Evolutionary conservation across 2,329 filamentous ascomycete genomes (phyloP).

Genomic region (Aspergillus neoniger): DNA sequence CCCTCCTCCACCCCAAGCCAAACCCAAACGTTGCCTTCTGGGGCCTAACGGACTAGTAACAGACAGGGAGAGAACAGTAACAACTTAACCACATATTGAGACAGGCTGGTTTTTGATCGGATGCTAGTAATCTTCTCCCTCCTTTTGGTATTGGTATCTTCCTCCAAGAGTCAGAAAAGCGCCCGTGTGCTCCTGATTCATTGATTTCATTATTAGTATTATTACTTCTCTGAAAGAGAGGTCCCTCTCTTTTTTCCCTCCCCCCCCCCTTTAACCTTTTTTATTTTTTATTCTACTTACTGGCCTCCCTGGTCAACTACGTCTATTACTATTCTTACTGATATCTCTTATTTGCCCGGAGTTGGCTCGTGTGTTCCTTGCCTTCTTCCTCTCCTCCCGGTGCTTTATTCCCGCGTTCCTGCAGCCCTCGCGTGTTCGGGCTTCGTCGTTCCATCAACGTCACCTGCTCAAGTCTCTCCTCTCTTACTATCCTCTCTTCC

Average conservation of each 20-base stretch:
- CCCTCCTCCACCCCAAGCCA: constrained; percentile 6
- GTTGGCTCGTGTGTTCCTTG: constrained; percentile 21
- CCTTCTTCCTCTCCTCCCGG: constrained; percentile 23
- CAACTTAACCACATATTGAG: constrained; percentile 13
- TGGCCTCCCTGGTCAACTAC: not conserved
- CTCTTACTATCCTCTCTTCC: constrained; percentile 23
- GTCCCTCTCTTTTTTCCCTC: not conserved
- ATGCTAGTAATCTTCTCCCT: constrained; percentile 6
- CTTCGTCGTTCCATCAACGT: constrained; percentile 37
- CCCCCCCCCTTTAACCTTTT: not conserved
- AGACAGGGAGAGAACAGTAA: constrained; percentile 8
- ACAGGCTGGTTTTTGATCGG: constrained; percentile 9
- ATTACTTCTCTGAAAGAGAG: not conserved
- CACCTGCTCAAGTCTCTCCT: constrained; percentile 28
- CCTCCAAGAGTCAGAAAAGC: not conserved
- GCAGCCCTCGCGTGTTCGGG: constrained; percentile 34
- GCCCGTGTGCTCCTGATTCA: constrained; percentile 2
- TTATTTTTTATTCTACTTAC: not conserved
- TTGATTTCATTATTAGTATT: not conserved
- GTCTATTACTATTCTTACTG: constrained; percentile 11
- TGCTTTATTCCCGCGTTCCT: constrained; percentile 33
- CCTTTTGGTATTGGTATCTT: constrained; percentile 15
- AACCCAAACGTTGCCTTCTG: constrained; percentile 6
- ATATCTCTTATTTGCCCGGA: constrained; percentile 15
- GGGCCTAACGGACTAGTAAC: constrained; percentile 2